A percentile compares a stretch with the other conserved stretches of the same genome.
These are phyloP conservation scores for Rhodamnia rubescens DNA, from an alignment of 345 rosid species.

Conservation along the genomic window DNA sequence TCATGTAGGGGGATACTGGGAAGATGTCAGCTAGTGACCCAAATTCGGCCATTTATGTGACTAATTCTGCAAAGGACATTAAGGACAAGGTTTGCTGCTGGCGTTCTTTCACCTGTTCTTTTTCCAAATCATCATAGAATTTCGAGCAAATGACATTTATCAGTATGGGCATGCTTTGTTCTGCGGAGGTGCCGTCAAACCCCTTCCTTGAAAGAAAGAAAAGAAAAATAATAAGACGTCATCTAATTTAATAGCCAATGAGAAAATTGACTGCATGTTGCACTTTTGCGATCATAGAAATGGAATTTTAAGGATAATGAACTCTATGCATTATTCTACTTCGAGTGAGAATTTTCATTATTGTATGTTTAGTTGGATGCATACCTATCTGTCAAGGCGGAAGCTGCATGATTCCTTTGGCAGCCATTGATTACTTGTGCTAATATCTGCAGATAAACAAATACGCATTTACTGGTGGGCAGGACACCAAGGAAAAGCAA, in stretches of 20 bases:
- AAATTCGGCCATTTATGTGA: conserved; percentile 88
- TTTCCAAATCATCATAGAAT: not conserved
- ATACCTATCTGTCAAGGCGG: not conserved
- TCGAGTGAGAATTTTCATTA: not conserved
- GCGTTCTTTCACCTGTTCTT: not conserved
- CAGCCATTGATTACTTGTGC: not conserved
- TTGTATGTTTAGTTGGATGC: not conserved
- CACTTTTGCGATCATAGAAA: not conserved
- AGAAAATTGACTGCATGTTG: not conserved
- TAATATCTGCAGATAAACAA: conserved; percentile 47
- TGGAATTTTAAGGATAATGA: not conserved
- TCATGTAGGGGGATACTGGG: conserved; percentile 76
- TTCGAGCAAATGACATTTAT: not conserved
- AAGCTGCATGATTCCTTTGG: not conserved
- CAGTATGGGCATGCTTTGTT: not conserved
- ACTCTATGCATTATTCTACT: rapidly evolving
- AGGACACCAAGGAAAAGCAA: conserved; percentile 59
- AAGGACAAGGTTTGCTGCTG: conserved; percentile 53
- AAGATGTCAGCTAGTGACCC: conserved; percentile 99
- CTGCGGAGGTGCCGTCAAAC: not conserved
- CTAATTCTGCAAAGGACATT: conserved; percentile 72
- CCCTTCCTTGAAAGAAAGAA: not conserved
- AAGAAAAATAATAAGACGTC: not conserved
- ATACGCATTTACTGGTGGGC: conserved; percentile 84
- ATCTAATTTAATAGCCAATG: not conserved